Evolutionary conservation across 2,329 filamentous ascomycete species (phyloP).

Genomic region (Ceratocystis diversiconidia): DNA sequence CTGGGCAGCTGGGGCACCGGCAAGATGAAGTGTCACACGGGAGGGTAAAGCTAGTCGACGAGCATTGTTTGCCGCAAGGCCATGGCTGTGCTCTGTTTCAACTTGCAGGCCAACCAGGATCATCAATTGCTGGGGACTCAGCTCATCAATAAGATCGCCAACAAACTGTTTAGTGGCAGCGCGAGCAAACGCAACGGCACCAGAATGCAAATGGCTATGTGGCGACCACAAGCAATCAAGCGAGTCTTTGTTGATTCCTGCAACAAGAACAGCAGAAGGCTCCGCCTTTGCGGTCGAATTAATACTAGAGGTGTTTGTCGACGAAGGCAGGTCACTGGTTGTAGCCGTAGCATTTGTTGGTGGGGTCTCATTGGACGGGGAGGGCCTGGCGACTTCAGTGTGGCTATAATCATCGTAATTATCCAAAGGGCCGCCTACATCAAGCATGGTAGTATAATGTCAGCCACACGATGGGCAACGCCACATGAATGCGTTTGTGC

Average conservation of each 20-base stretch:
- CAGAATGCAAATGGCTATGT: constrained; percentile 10
- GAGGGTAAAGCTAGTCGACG: not conserved
- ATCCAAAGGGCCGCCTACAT: constrained; percentile 12
- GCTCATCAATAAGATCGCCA: constrained; percentile 13
- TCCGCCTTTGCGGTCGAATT: not conserved
- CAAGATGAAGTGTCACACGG: not conserved
- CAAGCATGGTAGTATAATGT: not conserved
- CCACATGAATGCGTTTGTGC: not conserved
- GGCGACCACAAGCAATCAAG: constrained; percentile 18
- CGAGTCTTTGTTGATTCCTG: constrained; percentile 19
- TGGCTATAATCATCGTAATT: not conserved
- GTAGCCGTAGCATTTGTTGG: not conserved
- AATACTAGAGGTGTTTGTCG: not conserved
- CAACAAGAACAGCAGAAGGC: not conserved
- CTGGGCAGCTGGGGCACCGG: not conserved
- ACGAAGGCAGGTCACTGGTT: not conserved
- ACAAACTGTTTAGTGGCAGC: constrained; percentile 15
- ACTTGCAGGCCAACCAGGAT: constrained; percentile 14
- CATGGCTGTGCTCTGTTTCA: not conserved
- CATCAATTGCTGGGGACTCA: constrained; percentile 14
- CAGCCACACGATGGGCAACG: not conserved
- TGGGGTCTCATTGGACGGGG: not conserved
- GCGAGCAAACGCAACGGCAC: constrained; percentile 12
- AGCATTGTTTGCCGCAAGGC: not conserved
- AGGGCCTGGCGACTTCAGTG: not conserved